Conservation (phyloP, 2,329 filamentous ascomycete genomes). For the Fonsecaea monophora region DNA sequence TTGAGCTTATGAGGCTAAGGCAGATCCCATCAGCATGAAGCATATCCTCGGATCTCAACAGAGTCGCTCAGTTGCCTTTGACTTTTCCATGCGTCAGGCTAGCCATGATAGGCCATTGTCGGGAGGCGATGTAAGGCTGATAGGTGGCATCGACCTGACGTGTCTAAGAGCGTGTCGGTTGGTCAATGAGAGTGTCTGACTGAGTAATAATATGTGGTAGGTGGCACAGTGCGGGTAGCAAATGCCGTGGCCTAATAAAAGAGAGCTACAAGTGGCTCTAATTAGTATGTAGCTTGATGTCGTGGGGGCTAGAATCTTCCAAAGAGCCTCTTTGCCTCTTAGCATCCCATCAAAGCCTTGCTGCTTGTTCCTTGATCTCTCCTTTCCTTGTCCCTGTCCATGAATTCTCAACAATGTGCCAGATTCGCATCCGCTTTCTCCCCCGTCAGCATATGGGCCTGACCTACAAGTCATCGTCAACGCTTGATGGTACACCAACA, state of each 20-base stretch:
- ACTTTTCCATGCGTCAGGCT: not conserved
- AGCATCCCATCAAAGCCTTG: not conserved
- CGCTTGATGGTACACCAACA: too few relatives aligned
- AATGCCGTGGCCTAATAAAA: too few relatives aligned
- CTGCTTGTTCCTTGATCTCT: not conserved
- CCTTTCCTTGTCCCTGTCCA: not conserved
- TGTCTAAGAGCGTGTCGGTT: too few relatives aligned
- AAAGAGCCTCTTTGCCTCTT: not conserved
- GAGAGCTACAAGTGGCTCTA: too few relatives aligned
- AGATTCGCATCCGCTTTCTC: too few relatives aligned
- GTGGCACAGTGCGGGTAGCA: too few relatives aligned
- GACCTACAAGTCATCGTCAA: too few relatives aligned
- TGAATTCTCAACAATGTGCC: not conserved
- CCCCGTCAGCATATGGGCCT: too few relatives aligned
- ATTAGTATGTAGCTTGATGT: not conserved
- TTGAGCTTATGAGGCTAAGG: not conserved
- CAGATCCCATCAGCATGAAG: not conserved
- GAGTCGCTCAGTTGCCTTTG: not conserved
- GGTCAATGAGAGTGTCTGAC: too few relatives aligned
- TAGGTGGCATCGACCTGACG: too few relatives aligned
- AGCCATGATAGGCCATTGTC: not conserved
- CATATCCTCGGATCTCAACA: not conserved
- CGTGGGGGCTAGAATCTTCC: not conserved
- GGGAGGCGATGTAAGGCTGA: not conserved
- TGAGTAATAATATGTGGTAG: too few relatives aligned